These are phyloP conservation scores for Capronia americana DNA, from an alignment of 2,329 filamentous ascomycete genomes.

Conservation along the genomic window DNA sequence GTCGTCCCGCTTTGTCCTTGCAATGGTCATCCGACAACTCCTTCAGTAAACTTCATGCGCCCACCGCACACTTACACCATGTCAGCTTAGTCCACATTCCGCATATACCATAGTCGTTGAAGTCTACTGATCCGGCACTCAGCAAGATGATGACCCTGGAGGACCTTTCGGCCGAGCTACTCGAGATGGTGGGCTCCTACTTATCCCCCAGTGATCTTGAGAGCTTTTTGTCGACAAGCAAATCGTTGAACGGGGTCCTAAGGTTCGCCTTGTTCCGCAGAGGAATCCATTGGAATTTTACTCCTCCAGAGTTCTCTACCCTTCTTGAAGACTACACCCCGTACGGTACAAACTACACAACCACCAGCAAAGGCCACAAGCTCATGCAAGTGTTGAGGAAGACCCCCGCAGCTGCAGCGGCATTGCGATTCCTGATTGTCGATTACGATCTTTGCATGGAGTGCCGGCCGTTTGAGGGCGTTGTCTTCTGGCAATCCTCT, in stretches of 20 bases:
- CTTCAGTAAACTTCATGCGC: too few species aligned
- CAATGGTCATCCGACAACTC: too few species aligned
- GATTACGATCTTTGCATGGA: background rate
- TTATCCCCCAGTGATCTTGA: background rate
- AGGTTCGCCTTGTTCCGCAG: background rate
- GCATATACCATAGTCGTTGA: too few species aligned
- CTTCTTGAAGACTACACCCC: background rate
- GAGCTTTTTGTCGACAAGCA: background rate
- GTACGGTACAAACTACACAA: background rate
- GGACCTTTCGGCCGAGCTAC: too few species aligned
- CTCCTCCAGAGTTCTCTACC: background rate
- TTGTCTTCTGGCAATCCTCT: background rate
- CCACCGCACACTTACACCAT: too few species aligned
- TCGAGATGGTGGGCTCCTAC: background rate
- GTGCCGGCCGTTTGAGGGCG: background rate
- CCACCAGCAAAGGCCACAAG: background rate
- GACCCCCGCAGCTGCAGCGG: background rate
- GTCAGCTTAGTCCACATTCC: too few species aligned
- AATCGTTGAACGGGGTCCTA: background rate
- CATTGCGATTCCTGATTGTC: background rate
- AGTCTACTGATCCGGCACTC: too few species aligned
- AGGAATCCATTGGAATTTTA: background rate
- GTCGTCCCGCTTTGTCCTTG: background rate
- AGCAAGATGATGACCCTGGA: too few species aligned
- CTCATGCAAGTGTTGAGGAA: background rate